These are phyloP conservation scores for Trichoderma hamatum DNA, from an alignment of 2,329 filamentous ascomycete species.

Conservation along the genomic window DNA sequence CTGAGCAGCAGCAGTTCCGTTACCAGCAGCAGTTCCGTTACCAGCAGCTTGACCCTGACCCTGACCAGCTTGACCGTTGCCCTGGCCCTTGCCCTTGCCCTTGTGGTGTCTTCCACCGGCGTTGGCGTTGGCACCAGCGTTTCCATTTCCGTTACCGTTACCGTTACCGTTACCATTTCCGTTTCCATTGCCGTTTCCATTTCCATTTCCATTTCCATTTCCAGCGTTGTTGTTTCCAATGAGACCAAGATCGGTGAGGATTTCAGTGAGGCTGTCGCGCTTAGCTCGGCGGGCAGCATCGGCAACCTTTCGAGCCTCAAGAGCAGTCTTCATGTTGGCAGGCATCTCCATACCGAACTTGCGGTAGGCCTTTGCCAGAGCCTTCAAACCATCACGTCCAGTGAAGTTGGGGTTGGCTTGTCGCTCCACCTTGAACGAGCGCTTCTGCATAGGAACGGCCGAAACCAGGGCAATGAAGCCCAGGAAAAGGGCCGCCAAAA, in stretches of 20 bases:
- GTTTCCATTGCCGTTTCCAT: background rate
- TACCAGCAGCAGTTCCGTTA: conserved; percentile 7
- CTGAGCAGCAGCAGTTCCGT: background rate
- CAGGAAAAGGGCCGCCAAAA: conserved; percentile 43
- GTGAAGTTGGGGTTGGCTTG: conserved; percentile 58
- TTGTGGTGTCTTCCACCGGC: conserved; percentile 2
- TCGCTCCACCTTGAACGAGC: conserved; percentile 65
- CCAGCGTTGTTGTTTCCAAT: background rate
- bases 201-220: conserved; percentile 11
- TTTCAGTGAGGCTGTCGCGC: background rate
- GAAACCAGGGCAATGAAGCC: conserved; percentile 53
- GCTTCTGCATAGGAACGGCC: conserved; percentile 47
- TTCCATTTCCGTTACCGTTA: background rate
- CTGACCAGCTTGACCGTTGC: background rate
- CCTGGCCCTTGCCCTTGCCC: conserved; percentile 1
- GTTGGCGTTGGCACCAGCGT: conserved; percentile 13
- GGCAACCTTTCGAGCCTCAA: conserved; percentile 35
- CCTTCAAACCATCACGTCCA: conserved; percentile 58
- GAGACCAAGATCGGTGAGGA: conserved; percentile 1
- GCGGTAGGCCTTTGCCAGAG: conserved; percentile 66
- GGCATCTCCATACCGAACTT: conserved; percentile 66
- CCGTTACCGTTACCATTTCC: conserved; percentile 8
- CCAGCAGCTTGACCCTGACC: conserved; percentile 8
- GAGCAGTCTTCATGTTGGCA: conserved; percentile 45
- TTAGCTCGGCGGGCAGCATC: conserved; percentile 20